Base-by-base conservation (phyloP, 306 rosid genomes). In the Gillenia trifoliata region DNA sequence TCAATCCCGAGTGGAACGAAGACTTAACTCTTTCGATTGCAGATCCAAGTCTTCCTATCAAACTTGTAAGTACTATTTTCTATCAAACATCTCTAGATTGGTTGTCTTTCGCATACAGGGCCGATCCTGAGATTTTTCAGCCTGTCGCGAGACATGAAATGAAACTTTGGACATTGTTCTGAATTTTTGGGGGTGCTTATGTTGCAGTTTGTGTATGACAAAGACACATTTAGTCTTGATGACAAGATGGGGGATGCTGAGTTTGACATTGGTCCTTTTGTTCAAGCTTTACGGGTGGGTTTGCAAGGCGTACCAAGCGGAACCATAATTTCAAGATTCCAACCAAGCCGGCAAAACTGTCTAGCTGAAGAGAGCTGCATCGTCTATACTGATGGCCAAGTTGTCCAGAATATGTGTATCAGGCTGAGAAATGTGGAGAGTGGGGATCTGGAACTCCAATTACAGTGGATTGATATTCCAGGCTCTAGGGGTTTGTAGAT, bases 171-270 rank as follows among this genome's bases (percentile, higher is more conserved):
- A 26, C 8, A 2, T 17, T 1, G 34, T 28, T 6, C 52, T 52
- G 74, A 70, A 52, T 3, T 34, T 4, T 30, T 30, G 33, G 22
- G 31, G 28, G 2, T 50, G 62, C 13, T 70, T n/a, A 34, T 16
- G 3, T 74, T 38, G 75, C 94, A 93, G 98, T 64, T 64, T 19
- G 96, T 91, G 82, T 89, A 86, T 56, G 98, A 93, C 78, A 87
- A 65, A 41, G 97, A 93, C 82, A 71, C n/a, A 49, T 91, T 93
- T 11, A 78, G 82, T 69, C 57, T 82, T 3, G 98, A 93, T 66
- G 98, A 93, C 83, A 91, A 84, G 82, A 88, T 93, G 97, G 97
- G 98, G 22, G 91, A 91, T 29, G 98, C 97, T 4, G 98, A 93
- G 72, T 85, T 93, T 47, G 82, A 73, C 12, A 85, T 91, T 10